Evolutionary conservation across 148 eudicot genomes (phyloP).

Genomic region (Silene latifolia): DNA sequence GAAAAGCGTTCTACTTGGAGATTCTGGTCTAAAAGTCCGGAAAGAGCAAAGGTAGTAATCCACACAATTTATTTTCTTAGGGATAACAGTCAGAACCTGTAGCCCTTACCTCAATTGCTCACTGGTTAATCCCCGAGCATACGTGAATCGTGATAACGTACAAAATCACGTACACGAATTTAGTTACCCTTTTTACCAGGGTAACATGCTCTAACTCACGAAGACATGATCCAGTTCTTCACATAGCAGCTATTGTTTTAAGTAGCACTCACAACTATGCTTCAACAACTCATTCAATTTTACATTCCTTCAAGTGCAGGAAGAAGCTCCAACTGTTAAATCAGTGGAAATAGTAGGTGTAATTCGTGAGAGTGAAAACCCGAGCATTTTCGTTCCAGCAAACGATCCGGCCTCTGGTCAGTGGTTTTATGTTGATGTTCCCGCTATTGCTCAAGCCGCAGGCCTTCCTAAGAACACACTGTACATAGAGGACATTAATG

Average conservation of each 20-base stretch:
- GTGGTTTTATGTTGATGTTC: conserved; percentile 97
- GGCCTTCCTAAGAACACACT: conserved; percentile 69
- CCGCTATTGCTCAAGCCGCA: conserved; percentile 61
- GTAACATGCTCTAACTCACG: too few relatives aligned
- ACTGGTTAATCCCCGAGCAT: too few relatives aligned
- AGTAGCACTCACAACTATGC: neutral
- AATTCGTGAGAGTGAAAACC: conserved; percentile 91
- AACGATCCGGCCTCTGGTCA: conserved; percentile 73
- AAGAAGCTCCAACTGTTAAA: conserved; percentile 38
- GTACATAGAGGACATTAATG: conserved; percentile 72
- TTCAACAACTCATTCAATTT: neutral
- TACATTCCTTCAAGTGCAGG: conserved; percentile 35
- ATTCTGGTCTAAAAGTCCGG: conserved; percentile 65
- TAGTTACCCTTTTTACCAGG: too few relatives aligned
- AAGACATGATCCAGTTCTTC: too few relatives aligned
- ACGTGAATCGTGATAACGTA: too few relatives aligned
- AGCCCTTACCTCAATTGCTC: too few relatives aligned
- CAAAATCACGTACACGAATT: too few relatives aligned
- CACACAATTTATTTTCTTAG: too few relatives aligned
- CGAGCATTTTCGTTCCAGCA: conserved; percentile 88
- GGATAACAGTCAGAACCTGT: too few relatives aligned
- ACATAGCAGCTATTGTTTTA: conserved; percentile 1
- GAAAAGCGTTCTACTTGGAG: conserved; percentile 55
- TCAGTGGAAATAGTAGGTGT: conserved; percentile 74
- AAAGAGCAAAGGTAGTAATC: conserved; percentile 38